A percentile compares a stretch with the other conserved stretches of the same genome.
phyloP scores from a whole-genome alignment of 495 filamentous ascomycete species.

The Penicillium cinerascens region DNA sequence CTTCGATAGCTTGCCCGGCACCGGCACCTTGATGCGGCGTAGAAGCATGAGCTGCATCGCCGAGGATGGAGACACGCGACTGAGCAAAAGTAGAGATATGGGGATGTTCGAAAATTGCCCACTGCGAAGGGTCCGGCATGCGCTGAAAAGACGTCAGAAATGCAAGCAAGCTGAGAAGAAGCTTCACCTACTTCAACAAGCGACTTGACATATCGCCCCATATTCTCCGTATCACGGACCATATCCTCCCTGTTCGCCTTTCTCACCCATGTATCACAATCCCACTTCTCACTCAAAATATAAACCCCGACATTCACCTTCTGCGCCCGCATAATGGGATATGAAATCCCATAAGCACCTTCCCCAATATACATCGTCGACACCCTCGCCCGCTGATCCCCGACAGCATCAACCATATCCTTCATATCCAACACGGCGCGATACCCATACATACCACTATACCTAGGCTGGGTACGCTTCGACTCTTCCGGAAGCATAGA shows the following conservation, averaged over 20 bases:
- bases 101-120: conserved; percentile 63
- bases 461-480: conserved; percentile 34
- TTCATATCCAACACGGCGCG: conserved; percentile 60
- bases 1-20: conserved; percentile 66
- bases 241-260: conserved; percentile 54
- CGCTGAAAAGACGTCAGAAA: neutral
- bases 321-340: conserved; percentile 60
- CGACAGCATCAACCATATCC: conserved; percentile 48
- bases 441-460: conserved; percentile 53
- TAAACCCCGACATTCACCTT: conserved; percentile 58
- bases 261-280: conserved; percentile 55
- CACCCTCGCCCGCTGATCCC: conserved; percentile 49
- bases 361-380: conserved; percentile 55
- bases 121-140: conserved; percentile 50
- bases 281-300: conserved; percentile 44
- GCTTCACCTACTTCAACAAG: conserved; percentile 44
- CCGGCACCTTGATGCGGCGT: conserved; percentile 70
- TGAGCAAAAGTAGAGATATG: conserved; percentile 53
- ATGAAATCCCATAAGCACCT: conserved; percentile 58
- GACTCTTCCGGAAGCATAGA: conserved; percentile 40
- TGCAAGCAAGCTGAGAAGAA: neutral
- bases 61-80: conserved; percentile 55
- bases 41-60: conserved; percentile 67
- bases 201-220: conserved; percentile 46
- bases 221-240: conserved; percentile 49